A percentile compares a stretch with the other conserved stretches of the same genome.
Evolutionary conservation across 2,329 filamentous ascomycete species (phyloP).

Genomic region (Bipolaris bicolor): DNA sequence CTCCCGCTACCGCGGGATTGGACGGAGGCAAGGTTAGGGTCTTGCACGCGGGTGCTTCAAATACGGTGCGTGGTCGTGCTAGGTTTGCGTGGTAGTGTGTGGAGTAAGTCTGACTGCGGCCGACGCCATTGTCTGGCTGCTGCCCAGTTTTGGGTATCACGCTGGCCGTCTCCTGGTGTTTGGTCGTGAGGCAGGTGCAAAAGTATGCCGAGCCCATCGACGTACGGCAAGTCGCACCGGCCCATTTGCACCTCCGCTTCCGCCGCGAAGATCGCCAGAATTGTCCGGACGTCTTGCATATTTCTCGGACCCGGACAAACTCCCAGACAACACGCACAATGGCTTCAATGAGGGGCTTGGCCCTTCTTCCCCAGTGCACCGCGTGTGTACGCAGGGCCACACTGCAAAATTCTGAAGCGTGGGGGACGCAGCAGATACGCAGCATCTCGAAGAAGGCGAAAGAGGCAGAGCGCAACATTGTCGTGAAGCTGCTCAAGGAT

Average conservation of each 20-base stretch:
- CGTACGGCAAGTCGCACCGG: constrained; percentile 25
- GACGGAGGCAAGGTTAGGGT: constrained; percentile 21
- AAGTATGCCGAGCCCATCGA: constrained; percentile 24
- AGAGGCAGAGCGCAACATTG: constrained; percentile 50
- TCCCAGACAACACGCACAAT: constrained; percentile 34
- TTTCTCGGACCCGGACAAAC: constrained; percentile 17
- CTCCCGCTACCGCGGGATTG: constrained; percentile 32
- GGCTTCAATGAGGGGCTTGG: constrained; percentile 39
- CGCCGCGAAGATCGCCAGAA: constrained; percentile 39
- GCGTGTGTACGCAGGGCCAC: constrained; percentile 47
- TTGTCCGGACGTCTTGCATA: constrained; percentile 22
- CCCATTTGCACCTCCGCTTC: constrained; percentile 25
- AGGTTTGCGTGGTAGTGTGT: constrained; percentile 5
- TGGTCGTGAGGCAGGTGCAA: constrained; percentile 28
- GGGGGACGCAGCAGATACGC: constrained; percentile 49
- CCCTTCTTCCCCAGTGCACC: constrained; percentile 48
- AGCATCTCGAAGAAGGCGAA: constrained; percentile 55
- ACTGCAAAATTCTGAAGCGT: constrained; percentile 36
- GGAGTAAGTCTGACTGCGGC: constrained; percentile 8
- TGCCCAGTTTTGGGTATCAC: constrained; percentile 23
- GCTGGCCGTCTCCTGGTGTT: constrained; percentile 37
- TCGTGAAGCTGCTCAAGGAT: constrained; percentile 60
- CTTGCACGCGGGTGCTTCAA: constrained; percentile 20
- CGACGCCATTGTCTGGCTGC: constrained; percentile 40
- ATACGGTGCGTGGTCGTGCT: constrained; percentile 20